Conservation (phyloP, 2,329 filamentous ascomycete genomes). For the Claviceps humidiphila region DNA sequence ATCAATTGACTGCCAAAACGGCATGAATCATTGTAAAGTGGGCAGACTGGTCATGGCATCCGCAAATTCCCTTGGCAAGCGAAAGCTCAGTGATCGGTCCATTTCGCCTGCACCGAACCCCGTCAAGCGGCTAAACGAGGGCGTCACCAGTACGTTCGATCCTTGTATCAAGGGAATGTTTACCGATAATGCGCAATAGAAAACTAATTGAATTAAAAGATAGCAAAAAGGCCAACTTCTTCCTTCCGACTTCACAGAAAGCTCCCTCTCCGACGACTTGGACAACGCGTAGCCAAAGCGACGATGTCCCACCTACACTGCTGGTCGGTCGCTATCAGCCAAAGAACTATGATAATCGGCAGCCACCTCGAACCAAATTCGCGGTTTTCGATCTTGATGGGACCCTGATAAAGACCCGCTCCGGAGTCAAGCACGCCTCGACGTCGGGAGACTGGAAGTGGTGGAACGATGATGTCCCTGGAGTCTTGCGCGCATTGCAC, state of each 20-base stretch:
- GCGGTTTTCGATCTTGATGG: constrained; percentile 73
- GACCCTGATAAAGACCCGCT: constrained; percentile 68
- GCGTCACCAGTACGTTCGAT: background rate
- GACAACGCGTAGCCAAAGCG: constrained; percentile 46
- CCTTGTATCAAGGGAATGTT: background rate
- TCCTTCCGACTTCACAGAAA: constrained; percentile 76
- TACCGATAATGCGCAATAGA: constrained; percentile 35
- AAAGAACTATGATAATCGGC: constrained; percentile 18
- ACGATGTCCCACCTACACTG: constrained; percentile 42
- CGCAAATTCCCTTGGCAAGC: constrained; percentile 15
- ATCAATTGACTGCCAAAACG: too few relatives aligned
- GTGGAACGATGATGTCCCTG: constrained; percentile 67
- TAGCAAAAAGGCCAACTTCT: constrained; percentile 67
- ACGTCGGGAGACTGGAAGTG: constrained; percentile 80
- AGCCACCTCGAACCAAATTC: constrained; percentile 37
- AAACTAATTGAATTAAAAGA: constrained; percentile 28
- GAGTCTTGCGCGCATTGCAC: constrained; percentile 52
- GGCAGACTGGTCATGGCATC: constrained; percentile 13
- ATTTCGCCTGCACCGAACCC: constrained; percentile 36
- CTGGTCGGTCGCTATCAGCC: constrained; percentile 61
- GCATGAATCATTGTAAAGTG: background rate
- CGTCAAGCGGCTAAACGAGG: constrained; percentile 26
- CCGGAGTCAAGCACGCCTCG: constrained; percentile 64
- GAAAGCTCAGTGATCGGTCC: constrained; percentile 24
- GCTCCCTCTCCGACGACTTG: constrained; percentile 63